Evolutionary conservation across 495 filamentous ascomycete species (phyloP).

Genomic region (Penicillium malachiteum): DNA sequence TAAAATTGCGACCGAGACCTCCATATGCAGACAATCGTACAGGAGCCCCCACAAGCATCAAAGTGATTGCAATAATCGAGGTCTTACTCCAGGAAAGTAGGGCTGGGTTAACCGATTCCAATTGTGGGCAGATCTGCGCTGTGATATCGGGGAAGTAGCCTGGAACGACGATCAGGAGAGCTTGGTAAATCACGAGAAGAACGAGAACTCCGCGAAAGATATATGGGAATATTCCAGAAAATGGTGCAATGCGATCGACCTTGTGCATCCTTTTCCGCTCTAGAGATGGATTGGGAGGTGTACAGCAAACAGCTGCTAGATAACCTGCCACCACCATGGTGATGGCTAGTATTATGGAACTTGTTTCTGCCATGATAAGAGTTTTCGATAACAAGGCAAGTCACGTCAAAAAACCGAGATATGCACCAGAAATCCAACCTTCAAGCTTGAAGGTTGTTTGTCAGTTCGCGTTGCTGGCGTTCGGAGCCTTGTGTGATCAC

Average conservation of each 20-base stretch:
- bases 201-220: constrained; percentile 7
- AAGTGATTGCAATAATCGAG: constrained; percentile 21
- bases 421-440: too few relatives aligned
- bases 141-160: constrained; percentile 7
- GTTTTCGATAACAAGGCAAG: neutral
- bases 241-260: constrained; percentile 11
- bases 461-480: too few relatives aligned
- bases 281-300: constrained; percentile 19
- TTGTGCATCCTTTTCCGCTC: constrained; percentile 1
- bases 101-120: constrained; percentile 19
- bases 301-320: constrained; percentile 16
- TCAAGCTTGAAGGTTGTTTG: too few relatives aligned
- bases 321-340: constrained; percentile 19
- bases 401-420: too few relatives aligned
- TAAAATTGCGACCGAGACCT: constrained; percentile 46
- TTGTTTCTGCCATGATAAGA: neutral
- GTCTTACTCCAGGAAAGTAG: constrained; percentile 30
- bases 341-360: constrained; percentile 11
- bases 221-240: constrained; percentile 2
- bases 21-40: constrained; percentile 37
- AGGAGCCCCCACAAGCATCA: constrained; percentile 31
- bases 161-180: constrained; percentile 21
- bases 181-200: constrained; percentile 23
- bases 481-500: too few relatives aligned
- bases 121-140: constrained; percentile 8